Conservation (phyloP, 768 basidiomycete species). For the Xerocomus potaroensis region DNA sequence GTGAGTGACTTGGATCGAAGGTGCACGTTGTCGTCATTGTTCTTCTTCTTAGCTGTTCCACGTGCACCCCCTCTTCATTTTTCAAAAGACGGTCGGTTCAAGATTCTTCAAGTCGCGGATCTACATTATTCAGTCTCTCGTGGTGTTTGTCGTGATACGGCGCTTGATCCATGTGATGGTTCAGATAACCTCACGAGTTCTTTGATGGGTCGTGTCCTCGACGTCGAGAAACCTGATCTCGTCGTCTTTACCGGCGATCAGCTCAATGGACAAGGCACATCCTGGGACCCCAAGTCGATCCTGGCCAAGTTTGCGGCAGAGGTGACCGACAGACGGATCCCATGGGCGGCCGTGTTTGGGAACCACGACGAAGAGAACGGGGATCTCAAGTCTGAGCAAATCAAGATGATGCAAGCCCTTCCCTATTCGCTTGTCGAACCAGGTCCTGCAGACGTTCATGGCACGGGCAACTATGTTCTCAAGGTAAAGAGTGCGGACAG, state of each 20-base stretch:
- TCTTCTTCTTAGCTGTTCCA: slow-evolving; percentile 69
- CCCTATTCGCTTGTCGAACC: slow-evolving; percentile 81
- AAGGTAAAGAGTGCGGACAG: slow-evolving; percentile 81
- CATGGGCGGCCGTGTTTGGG: slow-evolving; percentile 92
- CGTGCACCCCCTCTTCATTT: slow-evolving; percentile 79
- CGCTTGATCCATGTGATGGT: slow-evolving; percentile 43
- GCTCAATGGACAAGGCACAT: slow-evolving; percentile 85
- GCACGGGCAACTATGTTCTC: slow-evolving; percentile 87
- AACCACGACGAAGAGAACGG: slow-evolving; percentile 89
- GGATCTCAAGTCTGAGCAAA: slow-evolving; percentile 55
- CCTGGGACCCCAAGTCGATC: slow-evolving; percentile 86
- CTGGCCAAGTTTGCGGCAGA: slow-evolving; percentile 83
- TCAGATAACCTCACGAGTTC: slow-evolving; percentile 80
- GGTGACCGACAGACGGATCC: slow-evolving; percentile 69
- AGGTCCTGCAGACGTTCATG: slow-evolving; percentile 83
- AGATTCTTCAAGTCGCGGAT: slow-evolving; percentile 88
- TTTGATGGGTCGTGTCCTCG: slow-evolving; percentile 67
- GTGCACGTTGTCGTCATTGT: too few species aligned
- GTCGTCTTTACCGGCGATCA: slow-evolving; percentile 94
- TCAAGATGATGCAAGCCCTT: slow-evolving; percentile 66
- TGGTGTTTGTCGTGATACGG: slow-evolving; percentile 74
- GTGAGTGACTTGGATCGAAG: slow-evolving; percentile 44
- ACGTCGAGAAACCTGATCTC: slow-evolving; percentile 81
- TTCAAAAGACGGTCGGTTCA: slow-evolving; percentile 78
- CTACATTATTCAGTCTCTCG: slow-evolving; percentile 85